Evolutionary conservation across 2,329 filamentous ascomycete species (phyloP), one percentile per base, ranked within the genome.

Genomic region (Cordyceps cateniannulata): DNA sequence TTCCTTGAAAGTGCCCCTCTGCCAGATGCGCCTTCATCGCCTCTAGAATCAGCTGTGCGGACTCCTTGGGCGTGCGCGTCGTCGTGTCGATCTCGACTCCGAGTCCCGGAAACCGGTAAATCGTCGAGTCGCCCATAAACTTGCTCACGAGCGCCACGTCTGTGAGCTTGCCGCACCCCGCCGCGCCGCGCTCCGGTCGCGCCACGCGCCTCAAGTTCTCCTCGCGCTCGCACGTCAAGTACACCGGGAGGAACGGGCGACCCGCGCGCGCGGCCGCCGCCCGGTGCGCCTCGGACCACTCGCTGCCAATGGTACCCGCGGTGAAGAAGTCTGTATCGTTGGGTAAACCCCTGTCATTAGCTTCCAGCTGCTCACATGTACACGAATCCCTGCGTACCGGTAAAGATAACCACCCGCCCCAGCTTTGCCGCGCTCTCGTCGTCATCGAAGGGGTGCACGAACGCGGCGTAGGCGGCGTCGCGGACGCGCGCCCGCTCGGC

Each of bases 231-330:
- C 69, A 72, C n/a, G 61, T 63, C 27, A 72, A 49, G 27, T 71
- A 64, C 20, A 72, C 62, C 12, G 70, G 67, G 18, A 70, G 54
- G 47, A 72, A 70, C 6, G 63, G 66, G 8, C 66, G 65, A 1
- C 58, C 62, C 4, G 65, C 63, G 20, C 52, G 60, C 20, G 59
- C 61, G 3, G 70, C 66, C 1, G 69, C 67, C 9, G 61, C 57
- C 25, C 64, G 60, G 52, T 69, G 68, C 45, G 68, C 65, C 58
- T 62, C 45, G 3, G 66, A 50, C 61, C 55, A 59, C 44, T 56
- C 44, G 8, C 20, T 18, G 10, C 61, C 61, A 2, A 55, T 18
- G 10, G 51, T 51, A 14, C 56, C 61, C n/a, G 38, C 44, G 20
- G 61, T 62, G 50, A 62, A 62, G 42, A 53, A 62, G 20, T 62